Evolutionary conservation across 352 stramenopile genomes (phyloP), one percentile per base, ranked within the genome.

Genomic region (Phytophthora pseudosyringae): DNA sequence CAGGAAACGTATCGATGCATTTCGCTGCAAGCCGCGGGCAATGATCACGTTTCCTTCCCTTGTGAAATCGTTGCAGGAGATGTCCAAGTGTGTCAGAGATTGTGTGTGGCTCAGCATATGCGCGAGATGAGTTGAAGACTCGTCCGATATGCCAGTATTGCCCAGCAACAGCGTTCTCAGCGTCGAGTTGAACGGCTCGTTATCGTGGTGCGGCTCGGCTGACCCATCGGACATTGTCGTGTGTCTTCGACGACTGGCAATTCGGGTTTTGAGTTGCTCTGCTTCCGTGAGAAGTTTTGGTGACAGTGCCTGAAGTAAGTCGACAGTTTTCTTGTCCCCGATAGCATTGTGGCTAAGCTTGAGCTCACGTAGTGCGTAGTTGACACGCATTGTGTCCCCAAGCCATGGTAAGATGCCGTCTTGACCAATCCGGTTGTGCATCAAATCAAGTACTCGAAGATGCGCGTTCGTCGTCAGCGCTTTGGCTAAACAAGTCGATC

Each of bases 271-370:
- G 26, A 90, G 66, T 39, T 80, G 59, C 39, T 86, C 67, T 50
- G 90, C 69, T n/a, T 82, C 69, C 0, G 68, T 84, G 3, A 78
- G 40, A 28, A 72, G 51, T 28, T 75, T 76, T 12, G 77, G 68
- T 9, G 77, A 64, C 5, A 93, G 57, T 6, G 85, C 67, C 6
- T 71, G 58, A 11, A 91, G 65, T 8, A 93, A 56, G 15, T 91
- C 81, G 15, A 67, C 62, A 5, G 71, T 69, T 50, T 86, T 89
- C 31, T 59, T 60, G 50, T 90, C 78, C 28, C 76, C 79, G 29
- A 93, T 82, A 44, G 69, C 69, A 39, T 93, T 93, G 66, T 91
- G 83, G 10, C 71, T 91, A 26, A 93, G 80, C 29, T 73, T 75
- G 33, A 93, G 75, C 16, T 88, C 67, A 5, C 72, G 54, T 15